A percentile compares a stretch with the other conserved stretches of the same genome.
These are phyloP conservation scores for Leucocoprinus sp. DNA, from an alignment of 768 basidiomycete genomes.

Conservation along the genomic window DNA sequence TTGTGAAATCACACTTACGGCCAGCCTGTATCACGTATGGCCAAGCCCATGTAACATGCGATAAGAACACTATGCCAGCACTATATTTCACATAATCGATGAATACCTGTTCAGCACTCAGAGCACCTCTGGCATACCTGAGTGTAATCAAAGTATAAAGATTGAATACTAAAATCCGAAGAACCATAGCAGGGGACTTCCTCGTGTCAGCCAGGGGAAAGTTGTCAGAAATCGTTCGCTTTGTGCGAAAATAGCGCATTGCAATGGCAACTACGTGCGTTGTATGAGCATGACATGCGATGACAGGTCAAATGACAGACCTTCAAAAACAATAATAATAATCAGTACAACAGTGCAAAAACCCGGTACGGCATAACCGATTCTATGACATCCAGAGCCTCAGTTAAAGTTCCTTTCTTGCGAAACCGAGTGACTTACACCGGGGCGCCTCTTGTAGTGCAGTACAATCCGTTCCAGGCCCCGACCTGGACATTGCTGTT, in stretches of 20 bases:
- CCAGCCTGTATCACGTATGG: conserved; percentile 44
- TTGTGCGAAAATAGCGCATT: conserved; percentile 33
- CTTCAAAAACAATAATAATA: conserved; percentile 36
- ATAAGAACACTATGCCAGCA: conserved; percentile 30
- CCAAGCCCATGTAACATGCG: conserved; percentile 20
- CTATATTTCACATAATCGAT: conserved; percentile 16
- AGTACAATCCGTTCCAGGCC: conserved; percentile 41
- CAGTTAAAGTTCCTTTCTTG: neutral
- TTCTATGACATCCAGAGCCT: conserved; percentile 12
- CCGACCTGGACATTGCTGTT: conserved; percentile 18
- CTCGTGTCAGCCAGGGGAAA: conserved; percentile 33
- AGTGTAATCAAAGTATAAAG: conserved; percentile 35
- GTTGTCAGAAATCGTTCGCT: conserved; percentile 26
- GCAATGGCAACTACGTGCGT: conserved; percentile 31
- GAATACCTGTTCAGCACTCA: neutral
- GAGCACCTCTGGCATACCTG: conserved; percentile 23
- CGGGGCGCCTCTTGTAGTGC: conserved; percentile 24
- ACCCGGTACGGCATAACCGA: conserved; percentile 29
- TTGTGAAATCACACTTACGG: conserved; percentile 24
- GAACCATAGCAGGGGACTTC: conserved; percentile 27
- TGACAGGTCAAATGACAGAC: conserved; percentile 19
- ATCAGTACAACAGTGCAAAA: conserved; percentile 34
- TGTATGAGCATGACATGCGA: neutral
- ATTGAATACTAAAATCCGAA: conserved; percentile 36
- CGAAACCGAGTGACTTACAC: conserved; percentile 25